Evolutionary conservation across 495 filamentous ascomycete species (phyloP).

Genomic region (Polyplosphaeria fusca): DNA sequence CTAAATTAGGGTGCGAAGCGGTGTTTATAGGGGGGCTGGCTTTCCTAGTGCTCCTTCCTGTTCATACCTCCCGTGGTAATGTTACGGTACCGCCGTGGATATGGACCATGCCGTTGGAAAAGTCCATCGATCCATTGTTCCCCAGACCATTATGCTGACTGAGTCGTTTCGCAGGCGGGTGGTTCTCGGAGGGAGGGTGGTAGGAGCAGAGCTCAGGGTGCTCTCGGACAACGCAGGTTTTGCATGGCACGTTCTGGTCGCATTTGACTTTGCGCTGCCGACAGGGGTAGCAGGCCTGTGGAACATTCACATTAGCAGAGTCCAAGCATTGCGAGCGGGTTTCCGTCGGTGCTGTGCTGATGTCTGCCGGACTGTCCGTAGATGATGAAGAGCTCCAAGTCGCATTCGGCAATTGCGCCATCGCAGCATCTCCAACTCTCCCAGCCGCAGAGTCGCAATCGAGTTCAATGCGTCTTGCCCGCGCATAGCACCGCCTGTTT

Average conservation of each 20-base stretch:
- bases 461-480: background rate
- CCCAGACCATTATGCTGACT: constrained; percentile 27
- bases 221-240: constrained; percentile 39
- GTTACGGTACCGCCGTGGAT: constrained; percentile 36
- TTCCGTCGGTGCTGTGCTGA: too few relatives aligned
- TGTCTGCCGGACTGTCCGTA: too few relatives aligned
- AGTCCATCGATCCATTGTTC: constrained; percentile 28
- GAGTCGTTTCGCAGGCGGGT: constrained; percentile 33
- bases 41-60: too few relatives aligned
- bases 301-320: too few relatives aligned
- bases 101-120: constrained; percentile 34
- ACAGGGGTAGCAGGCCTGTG: constrained; percentile 43
- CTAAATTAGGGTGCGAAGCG: too few relatives aligned
- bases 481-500: too few relatives aligned
- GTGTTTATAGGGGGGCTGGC: too few relatives aligned
- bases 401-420: too few relatives aligned
- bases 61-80: constrained; percentile 32
- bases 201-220: constrained; percentile 45
- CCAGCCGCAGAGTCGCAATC: background rate
- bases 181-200: constrained; percentile 40
- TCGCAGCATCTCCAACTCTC: too few relatives aligned
- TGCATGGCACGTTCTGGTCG: constrained; percentile 36
- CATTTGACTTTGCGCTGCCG: constrained; percentile 43
- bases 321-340: too few relatives aligned
- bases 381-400: too few relatives aligned